A percentile compares a stretch with the other conserved stretches of the same genome.
phyloP scores from a whole-genome alignment of 2,329 filamentous ascomycete species.

The Parafenestella ontariensis region DNA sequence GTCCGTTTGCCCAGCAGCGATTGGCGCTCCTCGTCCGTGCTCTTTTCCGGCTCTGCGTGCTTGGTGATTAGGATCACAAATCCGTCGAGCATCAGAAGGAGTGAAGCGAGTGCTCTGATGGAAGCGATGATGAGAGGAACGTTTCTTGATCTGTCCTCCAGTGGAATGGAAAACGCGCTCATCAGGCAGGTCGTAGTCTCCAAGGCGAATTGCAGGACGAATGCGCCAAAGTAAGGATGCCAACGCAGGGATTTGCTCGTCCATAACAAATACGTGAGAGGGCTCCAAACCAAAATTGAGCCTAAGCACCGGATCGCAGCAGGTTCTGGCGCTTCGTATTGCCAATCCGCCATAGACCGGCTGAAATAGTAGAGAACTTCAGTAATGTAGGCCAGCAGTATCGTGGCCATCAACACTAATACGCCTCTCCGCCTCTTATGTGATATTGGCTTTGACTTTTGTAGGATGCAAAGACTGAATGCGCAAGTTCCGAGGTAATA shows the following conservation, averaged over 20 bases:
- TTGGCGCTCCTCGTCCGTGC: slow-evolving; percentile 64
- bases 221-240: slow-evolving; percentile 45
- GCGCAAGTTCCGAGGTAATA: slow-evolving; percentile 38
- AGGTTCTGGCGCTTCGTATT: slow-evolving; percentile 42
- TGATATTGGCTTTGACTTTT: slow-evolving; percentile 37
- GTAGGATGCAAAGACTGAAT: slow-evolving; percentile 40
- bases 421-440: slow-evolving; percentile 30
- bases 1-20: slow-evolving; percentile 60
- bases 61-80: slow-evolving; percentile 38
- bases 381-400: slow-evolving; percentile 34
- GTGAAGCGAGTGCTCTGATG: slow-evolving; percentile 28
- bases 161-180: slow-evolving; percentile 23
- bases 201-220: slow-evolving; percentile 40
- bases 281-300: slow-evolving; percentile 44
- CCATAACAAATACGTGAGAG: slow-evolving; percentile 32
- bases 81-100: slow-evolving; percentile 36
- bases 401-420: slow-evolving; percentile 16
- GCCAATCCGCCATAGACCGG: slow-evolving; percentile 33
- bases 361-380: slow-evolving; percentile 46
- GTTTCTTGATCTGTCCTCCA: slow-evolving; percentile 20
- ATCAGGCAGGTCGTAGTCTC: slow-evolving; percentile 41
- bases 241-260: slow-evolving; percentile 33
- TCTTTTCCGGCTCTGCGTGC: slow-evolving; percentile 33
- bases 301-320: slow-evolving; percentile 44
- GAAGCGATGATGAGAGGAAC: slow-evolving; percentile 32